phyloP scores from a whole-genome alignment of 140 eudicot genomes.

The Erigeron philadelphicus region DNA sequence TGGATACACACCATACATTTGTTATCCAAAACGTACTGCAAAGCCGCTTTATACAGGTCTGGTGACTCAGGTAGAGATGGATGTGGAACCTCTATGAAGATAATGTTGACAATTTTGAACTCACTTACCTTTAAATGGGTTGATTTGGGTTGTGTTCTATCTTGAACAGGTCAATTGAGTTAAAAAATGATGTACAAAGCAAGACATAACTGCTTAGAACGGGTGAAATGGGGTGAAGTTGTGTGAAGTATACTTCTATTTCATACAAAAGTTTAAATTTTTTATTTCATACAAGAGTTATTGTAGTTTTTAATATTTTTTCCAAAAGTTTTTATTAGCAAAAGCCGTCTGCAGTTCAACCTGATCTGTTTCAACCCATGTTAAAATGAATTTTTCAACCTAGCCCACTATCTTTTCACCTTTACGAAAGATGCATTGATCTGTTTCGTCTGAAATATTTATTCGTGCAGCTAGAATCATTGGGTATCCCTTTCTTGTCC shows the following conservation, averaged over 20 bases:
- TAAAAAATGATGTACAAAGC: neutral
- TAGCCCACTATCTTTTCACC: neutral
- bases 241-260: neutral
- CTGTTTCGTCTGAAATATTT: constrained; percentile 25
- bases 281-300: neutral
- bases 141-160: neutral
- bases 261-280: neutral
- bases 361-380: neutral
- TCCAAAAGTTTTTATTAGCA: neutral
- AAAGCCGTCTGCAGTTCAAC: neutral
- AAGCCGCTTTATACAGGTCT: constrained; percentile 83
- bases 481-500: constrained; percentile 75
- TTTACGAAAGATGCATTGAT: neutral
- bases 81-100: constrained; percentile 7
- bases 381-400: neutral
- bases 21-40: constrained; percentile 87
- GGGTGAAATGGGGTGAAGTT: neutral
- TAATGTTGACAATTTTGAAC: neutral
- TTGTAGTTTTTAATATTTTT: neutral
- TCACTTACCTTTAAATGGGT: neutral
- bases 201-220: neutral
- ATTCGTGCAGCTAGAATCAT: constrained; percentile 75
- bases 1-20: constrained; percentile 73
- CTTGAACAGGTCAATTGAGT: neutral
- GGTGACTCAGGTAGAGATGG: constrained; percentile 75